Conservation (phyloP, 768 basidiomycete species). For the Suillus hirtellus region DNA sequence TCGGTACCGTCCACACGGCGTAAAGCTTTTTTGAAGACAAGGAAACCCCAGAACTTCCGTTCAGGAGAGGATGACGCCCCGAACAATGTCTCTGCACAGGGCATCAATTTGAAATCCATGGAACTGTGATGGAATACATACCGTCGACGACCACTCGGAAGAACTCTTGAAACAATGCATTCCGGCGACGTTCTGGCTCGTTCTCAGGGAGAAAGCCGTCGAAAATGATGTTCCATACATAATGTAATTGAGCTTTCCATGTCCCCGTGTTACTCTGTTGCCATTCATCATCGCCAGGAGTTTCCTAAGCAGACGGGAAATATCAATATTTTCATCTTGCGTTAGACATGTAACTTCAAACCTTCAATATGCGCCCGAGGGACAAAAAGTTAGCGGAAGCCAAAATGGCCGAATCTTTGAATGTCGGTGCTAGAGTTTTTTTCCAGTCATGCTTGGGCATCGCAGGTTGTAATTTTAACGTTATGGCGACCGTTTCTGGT, state of each 20-base stretch:
- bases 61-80: conserved; percentile 80
- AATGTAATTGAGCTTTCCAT: conserved; percentile 92
- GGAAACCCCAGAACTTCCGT: conserved; percentile 96
- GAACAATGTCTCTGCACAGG: conserved; percentile 76
- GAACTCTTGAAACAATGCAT: conserved; percentile 84
- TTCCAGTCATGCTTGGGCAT: conserved; percentile 70
- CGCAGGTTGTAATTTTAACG: conserved; percentile 64
- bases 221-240: conserved; percentile 85
- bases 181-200: conserved; percentile 33
- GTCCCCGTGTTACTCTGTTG: conserved; percentile 52
- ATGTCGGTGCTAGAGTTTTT: conserved; percentile 61
- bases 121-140: conserved; percentile 34
- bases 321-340: conserved; percentile 14
- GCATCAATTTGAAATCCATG: not conserved
- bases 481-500: conserved; percentile 84
- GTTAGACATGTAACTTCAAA: conserved; percentile 29
- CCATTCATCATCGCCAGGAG: conserved; percentile 50
- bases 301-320: conserved; percentile 46
- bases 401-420: conserved; percentile 74
- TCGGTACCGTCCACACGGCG: conserved; percentile 61
- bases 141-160: conserved; percentile 91
- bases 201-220: conserved; percentile 65
- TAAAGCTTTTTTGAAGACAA: conserved; percentile 80
- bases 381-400: conserved; percentile 67
- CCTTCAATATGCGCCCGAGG: conserved; percentile 82